Conservation (phyloP, 768 basidiomycete genomes). For the Mycena venus region DNA sequence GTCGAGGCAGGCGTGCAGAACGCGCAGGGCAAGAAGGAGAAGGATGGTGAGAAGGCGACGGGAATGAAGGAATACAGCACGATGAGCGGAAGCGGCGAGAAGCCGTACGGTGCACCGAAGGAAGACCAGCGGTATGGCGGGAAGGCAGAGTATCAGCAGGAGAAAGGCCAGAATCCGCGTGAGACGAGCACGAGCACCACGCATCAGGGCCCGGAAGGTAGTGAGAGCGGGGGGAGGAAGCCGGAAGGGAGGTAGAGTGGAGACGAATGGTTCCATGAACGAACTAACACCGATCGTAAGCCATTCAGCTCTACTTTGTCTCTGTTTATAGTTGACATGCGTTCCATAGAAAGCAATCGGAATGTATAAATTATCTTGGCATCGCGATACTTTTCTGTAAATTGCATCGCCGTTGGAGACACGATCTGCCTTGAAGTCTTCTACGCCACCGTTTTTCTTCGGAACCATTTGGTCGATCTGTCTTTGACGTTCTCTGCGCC, state of each 20-base stretch:
- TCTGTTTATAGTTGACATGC: neutral
- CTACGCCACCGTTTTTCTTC: neutral
- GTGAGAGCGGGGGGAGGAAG: slow-evolving; percentile 52
- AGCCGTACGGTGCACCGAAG: slow-evolving; percentile 40
- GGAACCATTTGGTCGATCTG: neutral
- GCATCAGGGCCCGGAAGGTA: slow-evolving; percentile 53
- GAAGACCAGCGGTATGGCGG: slow-evolving; percentile 41
- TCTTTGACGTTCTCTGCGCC: no score
- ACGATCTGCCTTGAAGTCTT: neutral
- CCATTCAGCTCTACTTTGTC: neutral
- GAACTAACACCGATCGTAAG: neutral
- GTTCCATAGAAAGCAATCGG: neutral
- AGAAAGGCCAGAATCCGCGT: slow-evolving; percentile 35
- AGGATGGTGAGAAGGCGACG: slow-evolving; percentile 45
- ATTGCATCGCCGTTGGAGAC: neutral
- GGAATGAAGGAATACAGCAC: slow-evolving; percentile 40
- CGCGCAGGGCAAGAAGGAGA: slow-evolving; percentile 47
- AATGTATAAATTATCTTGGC: neutral
- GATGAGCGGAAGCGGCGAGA: slow-evolving; percentile 38
- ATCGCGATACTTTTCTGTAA: neutral
- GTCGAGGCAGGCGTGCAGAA: slow-evolving; percentile 52
- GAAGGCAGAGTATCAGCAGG: slow-evolving; percentile 13
- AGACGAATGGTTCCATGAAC: neutral
- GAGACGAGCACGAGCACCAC: slow-evolving; percentile 53
- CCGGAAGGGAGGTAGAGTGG: slow-evolving; percentile 39